Base-by-base conservation (phyloP, 345 rosid genomes). In the Citrus medica region DNA sequence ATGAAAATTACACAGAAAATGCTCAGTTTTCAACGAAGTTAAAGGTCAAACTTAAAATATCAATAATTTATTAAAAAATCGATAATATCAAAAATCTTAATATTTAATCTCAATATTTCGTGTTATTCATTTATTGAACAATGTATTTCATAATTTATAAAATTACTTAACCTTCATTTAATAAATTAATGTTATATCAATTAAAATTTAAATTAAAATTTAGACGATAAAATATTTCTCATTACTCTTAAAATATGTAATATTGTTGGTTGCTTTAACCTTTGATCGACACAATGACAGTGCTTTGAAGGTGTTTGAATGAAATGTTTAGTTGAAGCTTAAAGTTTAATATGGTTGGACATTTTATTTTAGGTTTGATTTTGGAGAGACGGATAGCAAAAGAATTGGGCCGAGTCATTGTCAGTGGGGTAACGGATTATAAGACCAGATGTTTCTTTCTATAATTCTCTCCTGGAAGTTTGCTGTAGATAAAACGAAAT, bases 331-430 rank as follows among this genome's bases (percentile, higher is more conserved):
- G 37, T 1, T 80, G 82, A 83, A 82, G 85, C 63, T 71, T 89
- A 67, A 73, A 83, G 67, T 86, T 88, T 28, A 90, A 64, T 75
- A 92, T 91, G 46, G 65, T 87, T 19, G 97, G 98, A 64, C 93
- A 86, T 55, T 88, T 89, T 55, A 86, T 93, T 71, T 72, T 92
- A 62, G 87, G 79, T 74, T 81, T 93, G 88, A 89, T 93, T 69
- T 81, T 85, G 0, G 88, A 86, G 81, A 90, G 90, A 81, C 79
- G 82, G 78, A 80, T 83, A 85, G 97, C 96, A 9, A 91, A 90
- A 76, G 90, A 90, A 73, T 71, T 93, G 28, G 92, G 86, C 66
- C 90, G 89, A 71, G 92, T 88, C 56, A 90, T 92, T 55, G 84
- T 89, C 51, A 73, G 79, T 64, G 99, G 98, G 59, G 51, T 46